Evolutionary conservation across 148 eudicot genomes (phyloP).

Genomic region (Limonium bicolor): DNA sequence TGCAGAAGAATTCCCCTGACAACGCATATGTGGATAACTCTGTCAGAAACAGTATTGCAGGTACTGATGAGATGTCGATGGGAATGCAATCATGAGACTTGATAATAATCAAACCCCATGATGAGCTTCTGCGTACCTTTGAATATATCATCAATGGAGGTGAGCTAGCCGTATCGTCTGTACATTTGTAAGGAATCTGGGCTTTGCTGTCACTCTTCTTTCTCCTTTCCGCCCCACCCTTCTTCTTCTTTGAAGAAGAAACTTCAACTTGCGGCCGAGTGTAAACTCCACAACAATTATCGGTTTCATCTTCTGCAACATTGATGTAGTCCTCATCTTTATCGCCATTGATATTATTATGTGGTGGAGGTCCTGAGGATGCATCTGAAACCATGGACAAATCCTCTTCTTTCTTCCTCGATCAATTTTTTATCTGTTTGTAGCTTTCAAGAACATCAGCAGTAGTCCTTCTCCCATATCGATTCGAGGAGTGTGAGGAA

Average conservation of each 20-base stretch:
- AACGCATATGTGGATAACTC: background rate
- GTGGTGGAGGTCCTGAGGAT: constrained; percentile 3
- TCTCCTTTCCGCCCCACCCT: constrained; percentile 1
- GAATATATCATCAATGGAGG: background rate
- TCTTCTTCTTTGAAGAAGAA: constrained; percentile 7
- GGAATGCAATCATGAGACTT: too few relatives aligned
- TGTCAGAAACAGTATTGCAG: background rate
- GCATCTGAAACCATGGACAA: constrained; percentile 7
- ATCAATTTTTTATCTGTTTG: background rate
- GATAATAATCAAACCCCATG: too few relatives aligned
- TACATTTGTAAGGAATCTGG: background rate
- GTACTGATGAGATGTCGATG: too few relatives aligned
- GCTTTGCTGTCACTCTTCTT: too few relatives aligned
- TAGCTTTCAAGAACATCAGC: background rate
- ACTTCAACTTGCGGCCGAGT: constrained; percentile 3
- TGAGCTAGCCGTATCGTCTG: constrained; percentile 4
- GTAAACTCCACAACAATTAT: background rate
- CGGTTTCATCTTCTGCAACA: background rate
- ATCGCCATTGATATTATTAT: constrained; percentile 11
- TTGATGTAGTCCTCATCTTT: constrained; percentile 6
- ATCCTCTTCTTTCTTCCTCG: constrained; percentile 11
- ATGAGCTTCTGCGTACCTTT: background rate
- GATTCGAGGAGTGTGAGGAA: constrained; percentile 22
- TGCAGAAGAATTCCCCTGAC: constrained; percentile 21
- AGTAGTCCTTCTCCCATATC: background rate